Conservation (phyloP, 495 filamentous ascomycete genomes). For the Patellaria atrata region DNA sequence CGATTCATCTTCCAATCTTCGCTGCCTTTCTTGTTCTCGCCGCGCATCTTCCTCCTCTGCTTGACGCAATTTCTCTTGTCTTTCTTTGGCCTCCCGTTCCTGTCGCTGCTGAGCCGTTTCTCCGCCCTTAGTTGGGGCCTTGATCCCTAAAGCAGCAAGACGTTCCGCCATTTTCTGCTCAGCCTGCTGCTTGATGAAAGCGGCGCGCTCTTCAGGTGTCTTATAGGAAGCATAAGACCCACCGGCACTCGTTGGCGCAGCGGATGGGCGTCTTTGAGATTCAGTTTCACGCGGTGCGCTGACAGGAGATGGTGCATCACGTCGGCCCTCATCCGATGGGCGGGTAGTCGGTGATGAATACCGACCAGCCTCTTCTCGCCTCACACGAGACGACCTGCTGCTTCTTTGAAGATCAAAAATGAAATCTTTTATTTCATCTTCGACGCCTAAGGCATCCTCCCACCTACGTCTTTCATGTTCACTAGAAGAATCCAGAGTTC, state of each 20-base stretch:
- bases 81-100: constrained; percentile 77
- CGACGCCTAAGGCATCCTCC: constrained; percentile 94
- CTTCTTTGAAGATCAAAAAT: constrained; percentile 89
- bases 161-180: constrained; percentile 97
- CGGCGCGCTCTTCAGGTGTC: constrained; percentile 83
- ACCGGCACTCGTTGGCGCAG: constrained; percentile 29
- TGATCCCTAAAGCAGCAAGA: constrained; percentile 83
- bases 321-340: constrained; percentile 8
- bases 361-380: constrained; percentile 52
- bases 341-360: constrained; percentile 9
- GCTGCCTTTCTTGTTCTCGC: constrained; percentile 75
- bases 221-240: constrained; percentile 61
- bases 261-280: constrained; percentile 21
- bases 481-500: constrained; percentile 47
- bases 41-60: constrained; percentile 93
- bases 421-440: constrained; percentile 92
- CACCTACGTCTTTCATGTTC: constrained; percentile 89
- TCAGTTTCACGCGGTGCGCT: constrained; percentile 30
- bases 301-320: constrained; percentile 18
- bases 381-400: constrained; percentile 57
- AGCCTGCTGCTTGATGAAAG: constrained; percentile 92
- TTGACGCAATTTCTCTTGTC: constrained; percentile 69
- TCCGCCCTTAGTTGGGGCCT: constrained; percentile 50
- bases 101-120: constrained; percentile 73
- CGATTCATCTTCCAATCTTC: constrained; percentile 70